phyloP scores from a whole-genome alignment of 805 yeast species.

The Candida andamanensis region DNA sequence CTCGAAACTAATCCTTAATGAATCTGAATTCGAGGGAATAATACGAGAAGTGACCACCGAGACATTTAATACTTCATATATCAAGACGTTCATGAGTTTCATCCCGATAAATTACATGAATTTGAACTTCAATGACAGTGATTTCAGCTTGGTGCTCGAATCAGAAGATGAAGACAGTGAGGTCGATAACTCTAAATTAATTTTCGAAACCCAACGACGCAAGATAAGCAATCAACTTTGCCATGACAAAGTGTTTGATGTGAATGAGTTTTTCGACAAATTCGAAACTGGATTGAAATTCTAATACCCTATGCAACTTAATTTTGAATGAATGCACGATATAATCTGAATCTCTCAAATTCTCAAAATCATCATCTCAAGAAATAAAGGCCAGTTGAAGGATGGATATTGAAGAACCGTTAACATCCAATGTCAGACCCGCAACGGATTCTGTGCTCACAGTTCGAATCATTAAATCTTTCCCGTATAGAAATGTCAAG shows the following conservation, averaged over 20 bases:
- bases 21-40: slow-evolving; percentile 7
- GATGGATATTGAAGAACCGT: slow-evolving; percentile 52
- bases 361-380: too few relatives aligned
- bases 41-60: slow-evolving; percentile 7
- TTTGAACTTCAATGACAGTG: slow-evolving; percentile 12
- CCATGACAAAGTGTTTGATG: slow-evolving; percentile 10
- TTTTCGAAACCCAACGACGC: slow-evolving; percentile 11
- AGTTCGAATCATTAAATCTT: slow-evolving; percentile 82
- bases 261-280: slow-evolving; percentile 8
- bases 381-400: too few relatives aligned
- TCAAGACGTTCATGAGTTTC: slow-evolving; percentile 7
- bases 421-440: slow-evolving; percentile 76
- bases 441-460: slow-evolving; percentile 72
- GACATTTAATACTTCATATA: slow-evolving; percentile 2
- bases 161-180: slow-evolving; percentile 10
- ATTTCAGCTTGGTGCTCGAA: slow-evolving; percentile 11
- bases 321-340: slow-evolving; percentile 6
- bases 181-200: slow-evolving; percentile 12
- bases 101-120: slow-evolving; percentile 9
- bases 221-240: slow-evolving; percentile 10
- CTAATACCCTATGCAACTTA: slow-evolving; percentile 3
- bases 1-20: slow-evolving; percentile 6
- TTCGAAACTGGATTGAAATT: slow-evolving; percentile 13
- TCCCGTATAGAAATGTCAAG: slow-evolving; percentile 84
- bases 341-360: too few relatives aligned